phyloP scores from a whole-genome alignment of 345 rosid genomes.

The Hibiscus tridactylites region DNA sequence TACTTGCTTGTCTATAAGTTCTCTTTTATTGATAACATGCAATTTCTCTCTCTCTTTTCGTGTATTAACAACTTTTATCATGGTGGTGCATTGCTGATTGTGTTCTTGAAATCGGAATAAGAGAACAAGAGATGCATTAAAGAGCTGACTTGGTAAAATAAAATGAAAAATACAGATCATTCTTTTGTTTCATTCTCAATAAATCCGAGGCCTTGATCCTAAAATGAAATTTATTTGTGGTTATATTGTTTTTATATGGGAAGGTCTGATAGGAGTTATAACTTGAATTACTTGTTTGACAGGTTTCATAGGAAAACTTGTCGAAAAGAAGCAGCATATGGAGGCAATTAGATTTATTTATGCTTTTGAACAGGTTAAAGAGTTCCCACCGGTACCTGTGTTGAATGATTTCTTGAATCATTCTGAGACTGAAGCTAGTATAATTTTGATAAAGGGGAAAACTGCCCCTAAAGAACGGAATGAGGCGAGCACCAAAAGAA shows the following conservation, averaged over 20 bases:
- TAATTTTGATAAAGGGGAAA: not conserved
- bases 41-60: too few species aligned
- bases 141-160: too few species aligned
- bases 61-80: not conserved
- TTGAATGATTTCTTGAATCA: constrained; percentile 26
- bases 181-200: too few species aligned
- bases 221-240: not conserved
- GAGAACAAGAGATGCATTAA: too few species aligned
- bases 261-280: not conserved
- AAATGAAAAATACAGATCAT: too few species aligned
- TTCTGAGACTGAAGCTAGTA: constrained; percentile 10
- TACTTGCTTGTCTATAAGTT: too few species aligned
- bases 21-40: not conserved
- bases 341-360: constrained; percentile 30
- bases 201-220: too few species aligned
- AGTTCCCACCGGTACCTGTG: constrained; percentile 27
- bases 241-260: not conserved
- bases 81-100: too few species aligned
- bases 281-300: not conserved
- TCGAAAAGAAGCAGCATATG: constrained; percentile 16
- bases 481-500: constrained; percentile 8
- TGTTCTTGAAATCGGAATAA: not conserved
- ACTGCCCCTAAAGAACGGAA: not conserved
- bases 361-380: constrained; percentile 23
- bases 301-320: constrained; percentile 21